Evolutionary conservation across 1,139 yeast species (phyloP).

Genomic region (Geotrichum siamense): DNA sequence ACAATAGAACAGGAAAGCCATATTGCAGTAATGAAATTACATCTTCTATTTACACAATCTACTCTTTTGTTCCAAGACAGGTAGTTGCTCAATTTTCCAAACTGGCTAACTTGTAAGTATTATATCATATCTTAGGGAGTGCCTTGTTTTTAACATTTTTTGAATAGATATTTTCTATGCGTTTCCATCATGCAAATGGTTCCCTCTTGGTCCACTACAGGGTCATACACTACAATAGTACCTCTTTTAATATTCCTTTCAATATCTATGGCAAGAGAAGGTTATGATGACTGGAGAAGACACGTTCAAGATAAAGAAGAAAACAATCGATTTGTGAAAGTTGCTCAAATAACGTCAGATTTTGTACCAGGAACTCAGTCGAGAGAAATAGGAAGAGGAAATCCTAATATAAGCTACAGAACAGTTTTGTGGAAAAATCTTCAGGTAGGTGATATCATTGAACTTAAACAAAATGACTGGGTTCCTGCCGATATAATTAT

Average conservation of each 20-base stretch:
- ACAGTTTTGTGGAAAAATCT: constrained; percentile 61
- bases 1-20: constrained; percentile 57
- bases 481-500: constrained; percentile 84
- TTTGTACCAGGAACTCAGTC: constrained; percentile 12
- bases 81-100: constrained; percentile 85
- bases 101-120: constrained; percentile 58
- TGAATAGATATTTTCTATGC: constrained; percentile 50
- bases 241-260: constrained; percentile 80
- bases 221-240: constrained; percentile 84
- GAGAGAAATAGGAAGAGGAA: not conserved
- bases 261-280: constrained; percentile 87
- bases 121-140: too few species aligned
- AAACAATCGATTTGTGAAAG: constrained; percentile 52
- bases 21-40: constrained; percentile 65
- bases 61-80: constrained; percentile 82
- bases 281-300: constrained; percentile 84
- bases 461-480: constrained; percentile 75
- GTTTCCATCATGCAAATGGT: constrained; percentile 92
- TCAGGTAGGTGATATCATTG: constrained; percentile 78
- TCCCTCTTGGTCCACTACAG: constrained; percentile 96
- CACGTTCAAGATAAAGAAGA: constrained; percentile 81
- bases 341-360: constrained; percentile 27
- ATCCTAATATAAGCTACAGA: constrained; percentile 24
- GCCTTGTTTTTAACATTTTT: not conserved
- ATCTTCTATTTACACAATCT: constrained; percentile 76